Evolutionary conservation across 1,284 basidiomycete species (phyloP), one percentile per base, ranked within the genome.

Genomic region (Psilocybe mexicana): DNA sequence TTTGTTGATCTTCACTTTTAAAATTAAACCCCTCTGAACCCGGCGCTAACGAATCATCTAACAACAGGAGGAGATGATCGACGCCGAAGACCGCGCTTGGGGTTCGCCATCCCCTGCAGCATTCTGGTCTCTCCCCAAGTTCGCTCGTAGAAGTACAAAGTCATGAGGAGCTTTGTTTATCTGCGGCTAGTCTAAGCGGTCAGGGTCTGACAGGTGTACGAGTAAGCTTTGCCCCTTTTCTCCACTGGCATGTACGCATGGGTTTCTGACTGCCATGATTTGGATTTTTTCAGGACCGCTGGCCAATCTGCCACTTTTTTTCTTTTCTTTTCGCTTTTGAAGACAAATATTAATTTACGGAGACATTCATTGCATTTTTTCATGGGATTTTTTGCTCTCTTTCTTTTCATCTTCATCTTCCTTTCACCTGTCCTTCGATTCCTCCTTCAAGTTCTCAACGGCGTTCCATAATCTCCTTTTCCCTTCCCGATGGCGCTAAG

Each of bases 21-120:
- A n/a, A n/a, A n/a, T n/a, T n/a, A n/a, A n/a, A n/a, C n/a, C n/a
- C n/a, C 10, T 45, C 51, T 18, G 40, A 49, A 23, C 52, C 43
- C 47, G 52, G 57, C 50, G 57, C 52, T 58, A 45, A 54, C 46
- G 10, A 25, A 33, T 7, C 6, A 33, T 33, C 18, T 54, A 38
- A 25, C 26, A 46, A 30, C 42, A 72, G 72, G 68, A 70, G 38
- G 69, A 74, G 47, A 70, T 75, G 69, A 67, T 79, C n/a, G 72
- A 73, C 33, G 66, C 67, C n/a, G 76, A 79, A 58, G 72, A 78
- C 57, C 69, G 64, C 47, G 71, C 74, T 40, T 76, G 72, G 71
- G 68, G 64, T 28, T 51, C 64, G 18, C 66, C 66, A n/a, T 64
- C 66, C 12, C 47, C 61, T 33, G 45, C 56, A 12, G 55, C 47